These are phyloP conservation scores for Colletotrichum sp. DNA, from an alignment of 2,329 filamentous ascomycete genomes.

Conservation along the genomic window DNA sequence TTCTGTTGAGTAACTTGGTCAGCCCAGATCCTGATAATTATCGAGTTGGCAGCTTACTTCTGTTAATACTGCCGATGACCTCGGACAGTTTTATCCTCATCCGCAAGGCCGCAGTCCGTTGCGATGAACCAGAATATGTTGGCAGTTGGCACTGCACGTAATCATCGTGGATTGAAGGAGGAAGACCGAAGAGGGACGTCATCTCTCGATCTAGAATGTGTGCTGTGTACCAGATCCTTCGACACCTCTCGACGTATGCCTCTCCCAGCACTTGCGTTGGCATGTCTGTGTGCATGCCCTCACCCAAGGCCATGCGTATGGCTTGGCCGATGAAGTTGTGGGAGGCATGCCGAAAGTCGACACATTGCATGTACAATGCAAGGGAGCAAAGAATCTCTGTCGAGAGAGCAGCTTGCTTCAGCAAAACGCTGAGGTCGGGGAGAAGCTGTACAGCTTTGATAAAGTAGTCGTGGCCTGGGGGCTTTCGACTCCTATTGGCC, in stretches of 20 bases:
- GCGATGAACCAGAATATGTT: constrained; percentile 28
- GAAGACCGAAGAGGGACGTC: constrained; percentile 58
- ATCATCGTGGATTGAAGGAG: constrained; percentile 53
- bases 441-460: constrained; percentile 47
- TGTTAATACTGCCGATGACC: constrained; percentile 34
- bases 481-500: constrained; percentile 36
- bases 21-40: not conserved
- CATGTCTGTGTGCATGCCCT: constrained; percentile 61
- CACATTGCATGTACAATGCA: constrained; percentile 56
- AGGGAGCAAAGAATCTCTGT: constrained; percentile 57
- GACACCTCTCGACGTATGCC: constrained; percentile 46
- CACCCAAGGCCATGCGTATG: constrained; percentile 50
- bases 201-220: constrained; percentile 59
- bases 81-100: constrained; percentile 37
- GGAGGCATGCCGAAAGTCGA: constrained; percentile 51
- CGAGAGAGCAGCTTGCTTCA: constrained; percentile 46
- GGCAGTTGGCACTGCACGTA: constrained; percentile 50
- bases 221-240: constrained; percentile 59
- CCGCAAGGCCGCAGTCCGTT: constrained; percentile 30
- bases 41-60: constrained; percentile 22
- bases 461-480: constrained; percentile 53
- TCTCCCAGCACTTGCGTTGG: constrained; percentile 44
- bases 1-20: constrained; percentile 16
- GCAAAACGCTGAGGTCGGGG: constrained; percentile 44
- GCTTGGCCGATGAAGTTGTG: constrained; percentile 57